Evolutionary conservation across 176 grass and related monocot species (phyloP).

Genomic region (Saccharum officinarum): DNA sequence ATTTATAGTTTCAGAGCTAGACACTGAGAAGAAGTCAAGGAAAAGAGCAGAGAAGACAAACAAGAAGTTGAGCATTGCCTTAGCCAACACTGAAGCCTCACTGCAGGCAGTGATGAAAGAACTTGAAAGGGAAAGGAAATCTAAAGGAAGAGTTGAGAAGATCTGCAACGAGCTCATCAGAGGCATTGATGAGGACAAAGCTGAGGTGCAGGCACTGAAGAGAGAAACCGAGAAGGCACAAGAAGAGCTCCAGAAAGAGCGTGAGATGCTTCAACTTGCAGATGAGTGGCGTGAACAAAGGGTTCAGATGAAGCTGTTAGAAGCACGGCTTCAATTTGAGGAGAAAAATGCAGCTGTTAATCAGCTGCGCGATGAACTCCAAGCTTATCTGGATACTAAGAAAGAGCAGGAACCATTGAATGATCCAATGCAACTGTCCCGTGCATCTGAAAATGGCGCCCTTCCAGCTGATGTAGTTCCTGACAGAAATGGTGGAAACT

Average conservation of each 20-base stretch:
- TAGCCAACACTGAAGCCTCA: slow-evolving; percentile 53
- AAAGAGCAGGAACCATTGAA: slow-evolving; percentile 27
- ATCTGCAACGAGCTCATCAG: slow-evolving; percentile 68
- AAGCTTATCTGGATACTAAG: slow-evolving; percentile 45
- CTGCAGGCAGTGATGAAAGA: slow-evolving; percentile 45
- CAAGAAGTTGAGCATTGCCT: slow-evolving; percentile 50
- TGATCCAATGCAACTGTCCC: background rate
- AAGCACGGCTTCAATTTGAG: slow-evolving; percentile 84
- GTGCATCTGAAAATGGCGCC: slow-evolving; percentile 11
- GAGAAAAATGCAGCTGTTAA: slow-evolving; percentile 78
- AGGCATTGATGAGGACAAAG: slow-evolving; percentile 64
- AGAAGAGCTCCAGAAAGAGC: slow-evolving; percentile 76
- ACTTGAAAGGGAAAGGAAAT: slow-evolving; percentile 66
- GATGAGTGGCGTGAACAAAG: slow-evolving; percentile 86
- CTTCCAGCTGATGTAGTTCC: background rate
- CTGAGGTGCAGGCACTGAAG: slow-evolving; percentile 62
- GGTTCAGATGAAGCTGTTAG: slow-evolving; percentile 90
- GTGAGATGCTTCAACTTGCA: slow-evolving; percentile 87
- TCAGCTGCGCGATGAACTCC: slow-evolving; percentile 66
- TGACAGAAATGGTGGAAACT: background rate
- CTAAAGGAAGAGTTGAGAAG: slow-evolving; percentile 62
- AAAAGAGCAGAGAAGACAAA: slow-evolving; percentile 71
- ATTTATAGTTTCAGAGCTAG: slow-evolving; percentile 45
- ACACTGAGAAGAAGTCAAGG: slow-evolving; percentile 68
- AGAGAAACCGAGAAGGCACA: slow-evolving; percentile 53